These are phyloP conservation scores for Fraxinus quadrangulata DNA, from an alignment of 257 asterid genomes.

Conservation along the genomic window DNA sequence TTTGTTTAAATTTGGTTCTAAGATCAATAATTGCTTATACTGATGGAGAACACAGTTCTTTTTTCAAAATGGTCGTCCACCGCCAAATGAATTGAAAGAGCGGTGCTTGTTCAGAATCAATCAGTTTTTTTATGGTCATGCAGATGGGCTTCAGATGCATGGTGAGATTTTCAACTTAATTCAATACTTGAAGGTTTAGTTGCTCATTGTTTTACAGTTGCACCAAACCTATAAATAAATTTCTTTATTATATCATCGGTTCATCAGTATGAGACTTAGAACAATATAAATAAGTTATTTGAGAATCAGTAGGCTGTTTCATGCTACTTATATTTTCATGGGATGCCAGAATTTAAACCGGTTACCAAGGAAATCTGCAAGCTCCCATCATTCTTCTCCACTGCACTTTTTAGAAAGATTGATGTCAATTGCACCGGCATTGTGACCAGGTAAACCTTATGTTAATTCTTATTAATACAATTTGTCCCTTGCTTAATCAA, in stretches of 20 bases:
- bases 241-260: slow-evolving; percentile 20
- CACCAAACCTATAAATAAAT: not conserved
- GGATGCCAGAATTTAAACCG: slow-evolving; percentile 80
- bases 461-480: not conserved
- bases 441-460: slow-evolving; percentile 68
- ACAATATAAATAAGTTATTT: slow-evolving; percentile 8
- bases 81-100: slow-evolving; percentile 90
- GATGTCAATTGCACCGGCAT: slow-evolving; percentile 68
- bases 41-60: slow-evolving; percentile 69
- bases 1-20: slow-evolving; percentile 13
- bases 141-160: slow-evolving; percentile 83
- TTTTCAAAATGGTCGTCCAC: slow-evolving; percentile 89
- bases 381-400: slow-evolving; percentile 97
- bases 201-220: slow-evolving; percentile 21
- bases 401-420: slow-evolving; percentile 79
- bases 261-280: slow-evolving; percentile 21
- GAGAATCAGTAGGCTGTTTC: slow-evolving; percentile 3
- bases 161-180: slow-evolving; percentile 52
- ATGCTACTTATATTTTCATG: slow-evolving; percentile 20
- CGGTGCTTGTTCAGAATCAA: slow-evolving; percentile 90
- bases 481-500: slow-evolving; percentile 14
- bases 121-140: slow-evolving; percentile 93
- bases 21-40: slow-evolving; percentile 20
- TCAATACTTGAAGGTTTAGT: slow-evolving; percentile 12
- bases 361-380: slow-evolving; percentile 95